Evolutionary conservation across 2,329 filamentous ascomycete species (phyloP).

Genomic region (Cladosporium sp.): DNA sequence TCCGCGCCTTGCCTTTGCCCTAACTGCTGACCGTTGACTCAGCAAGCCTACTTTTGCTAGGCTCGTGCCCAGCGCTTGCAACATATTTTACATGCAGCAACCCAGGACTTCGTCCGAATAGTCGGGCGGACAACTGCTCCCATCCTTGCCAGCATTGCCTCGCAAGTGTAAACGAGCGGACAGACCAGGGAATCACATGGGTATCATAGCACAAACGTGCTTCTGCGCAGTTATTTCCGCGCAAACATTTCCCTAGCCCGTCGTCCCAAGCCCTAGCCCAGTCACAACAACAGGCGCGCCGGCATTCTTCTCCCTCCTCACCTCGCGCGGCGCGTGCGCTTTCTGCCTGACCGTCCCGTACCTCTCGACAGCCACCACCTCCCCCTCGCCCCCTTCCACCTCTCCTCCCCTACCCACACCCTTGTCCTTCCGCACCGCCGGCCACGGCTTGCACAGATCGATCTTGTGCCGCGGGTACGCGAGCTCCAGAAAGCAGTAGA

Average conservation of each 20-base stretch:
- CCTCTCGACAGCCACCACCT: slow-evolving; percentile 2
- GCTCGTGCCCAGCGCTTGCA: too few species aligned
- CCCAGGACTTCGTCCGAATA: too few species aligned
- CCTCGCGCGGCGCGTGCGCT: slow-evolving; percentile 4
- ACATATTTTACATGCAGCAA: too few species aligned
- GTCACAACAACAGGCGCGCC: background rate
- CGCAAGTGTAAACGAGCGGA: too few species aligned
- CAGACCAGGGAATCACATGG: too few species aligned
- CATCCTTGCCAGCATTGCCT: too few species aligned
- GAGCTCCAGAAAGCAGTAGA: slow-evolving; percentile 83
- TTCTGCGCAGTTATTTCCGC: too few species aligned
- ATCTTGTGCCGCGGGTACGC: slow-evolving; percentile 79
- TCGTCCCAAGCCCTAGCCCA: slow-evolving; percentile 1
- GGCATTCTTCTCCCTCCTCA: background rate
- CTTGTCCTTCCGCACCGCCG: slow-evolving; percentile 30
- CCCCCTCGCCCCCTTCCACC: slow-evolving; percentile 7
- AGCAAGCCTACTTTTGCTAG: too few species aligned
- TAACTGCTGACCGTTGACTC: too few species aligned
- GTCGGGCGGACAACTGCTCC: too few species aligned
- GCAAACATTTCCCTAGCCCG: background rate
- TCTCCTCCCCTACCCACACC: background rate
- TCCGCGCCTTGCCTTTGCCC: too few species aligned
- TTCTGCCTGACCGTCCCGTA: slow-evolving; percentile 15
- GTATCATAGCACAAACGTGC: too few species aligned
- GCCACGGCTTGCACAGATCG: slow-evolving; percentile 88